phyloP scores from a whole-genome alignment of 768 basidiomycete species.

The Ramaria sp. region DNA sequence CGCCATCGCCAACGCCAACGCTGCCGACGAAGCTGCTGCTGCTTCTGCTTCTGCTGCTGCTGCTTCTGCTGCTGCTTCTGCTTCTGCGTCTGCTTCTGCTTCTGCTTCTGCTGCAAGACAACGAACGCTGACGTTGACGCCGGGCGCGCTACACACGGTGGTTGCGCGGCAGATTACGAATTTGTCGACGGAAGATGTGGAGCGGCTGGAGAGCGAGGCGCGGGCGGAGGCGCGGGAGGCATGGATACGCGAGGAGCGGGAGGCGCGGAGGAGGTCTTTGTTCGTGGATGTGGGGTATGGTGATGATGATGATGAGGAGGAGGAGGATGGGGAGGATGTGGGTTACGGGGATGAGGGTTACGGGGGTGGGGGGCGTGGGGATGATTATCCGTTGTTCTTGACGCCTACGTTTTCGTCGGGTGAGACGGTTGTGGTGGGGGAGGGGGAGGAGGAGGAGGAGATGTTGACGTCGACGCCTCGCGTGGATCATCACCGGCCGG shows the following conservation, averaged over 20 bases:
- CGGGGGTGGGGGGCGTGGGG: too few relatives aligned
- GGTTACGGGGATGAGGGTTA: too few relatives aligned
- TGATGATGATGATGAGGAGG: background rate
- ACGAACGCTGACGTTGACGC: background rate
- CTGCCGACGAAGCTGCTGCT: too few relatives aligned
- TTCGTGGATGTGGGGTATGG: background rate
- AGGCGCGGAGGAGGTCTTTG: background rate
- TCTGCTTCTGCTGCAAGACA: background rate
- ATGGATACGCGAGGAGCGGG: background rate
- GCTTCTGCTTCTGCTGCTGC: too few relatives aligned
- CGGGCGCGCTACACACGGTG: background rate
- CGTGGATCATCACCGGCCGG: background rate
- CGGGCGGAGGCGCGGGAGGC: background rate
- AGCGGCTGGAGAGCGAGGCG: background rate
- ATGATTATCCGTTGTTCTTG: too few relatives aligned
- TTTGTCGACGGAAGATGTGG: background rate
- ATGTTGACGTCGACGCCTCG: too few relatives aligned
- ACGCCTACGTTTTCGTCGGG: too few relatives aligned
- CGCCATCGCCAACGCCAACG: too few relatives aligned
- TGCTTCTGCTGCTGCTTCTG: too few relatives aligned
- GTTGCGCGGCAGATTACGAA: background rate
- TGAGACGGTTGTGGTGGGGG: background rate
- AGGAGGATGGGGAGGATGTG: too few relatives aligned
- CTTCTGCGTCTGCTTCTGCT: too few relatives aligned
- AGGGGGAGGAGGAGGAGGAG: too few relatives aligned